Evolutionary conservation across 768 basidiomycete genomes (phyloP), one percentile per base, ranked within the genome.

Genomic region (Collybiopsis luxurians): DNA sequence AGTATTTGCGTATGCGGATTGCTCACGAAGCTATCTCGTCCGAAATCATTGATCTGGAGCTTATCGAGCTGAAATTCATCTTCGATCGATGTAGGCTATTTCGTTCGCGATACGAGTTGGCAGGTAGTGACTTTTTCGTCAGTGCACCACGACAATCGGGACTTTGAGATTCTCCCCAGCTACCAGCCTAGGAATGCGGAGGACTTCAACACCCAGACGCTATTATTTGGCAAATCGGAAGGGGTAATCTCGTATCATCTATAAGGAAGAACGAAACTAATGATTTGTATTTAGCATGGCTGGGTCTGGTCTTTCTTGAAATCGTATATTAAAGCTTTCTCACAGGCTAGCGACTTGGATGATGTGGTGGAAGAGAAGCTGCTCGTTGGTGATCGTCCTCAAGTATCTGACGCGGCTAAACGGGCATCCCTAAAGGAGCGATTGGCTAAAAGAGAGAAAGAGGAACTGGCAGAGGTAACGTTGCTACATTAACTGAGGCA

Each of bases 141-240:
- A 90, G 87, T 76, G 55, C 89, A 94, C 60, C 78, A 86, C 55
- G 94, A 96, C 69, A 95, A 96, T 68, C 87, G 94, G 7, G 94
- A 96, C 71, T 87, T 89, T 63, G 76, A 78, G 38, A 85, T 94
- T 46, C 71, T 95, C 24, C 83, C 89, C 6, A 86, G 86, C 67
- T 90, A 91, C 62, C 93, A 95, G 63, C 89, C 90, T 0, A 73
- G 66, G 40, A 69, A 66, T 34, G 74, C 72, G 21, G 66, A 75
- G 10, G 71, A 79, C 4, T 78, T 93, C 55, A 79, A 86, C 60
- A 73, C 84, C 50, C 90, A 92, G 65, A 92, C 87, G 0, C 68
- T 82, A 19, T 70, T 92, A 9, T 85, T 92, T 49, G 81, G 75
- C 17, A 84, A 79, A 51, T 73, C 75, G 23, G 81, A 85, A 70